Conservation (phyloP, 2,329 filamentous ascomycete genomes). For the Lasiodiplodia hormozganensis region DNA sequence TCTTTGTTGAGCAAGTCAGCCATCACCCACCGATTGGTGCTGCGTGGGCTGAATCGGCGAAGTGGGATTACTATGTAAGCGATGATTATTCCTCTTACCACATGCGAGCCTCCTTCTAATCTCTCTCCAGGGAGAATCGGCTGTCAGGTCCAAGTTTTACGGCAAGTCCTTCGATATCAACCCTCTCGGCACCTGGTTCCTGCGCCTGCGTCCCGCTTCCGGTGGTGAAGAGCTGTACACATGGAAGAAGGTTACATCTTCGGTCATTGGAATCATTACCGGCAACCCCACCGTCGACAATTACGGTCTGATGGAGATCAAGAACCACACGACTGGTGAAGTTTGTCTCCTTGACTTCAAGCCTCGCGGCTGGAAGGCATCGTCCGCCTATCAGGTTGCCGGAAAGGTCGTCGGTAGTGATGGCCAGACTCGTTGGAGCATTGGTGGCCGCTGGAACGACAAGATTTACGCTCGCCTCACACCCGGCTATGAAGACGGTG, state of each 20-base stretch:
- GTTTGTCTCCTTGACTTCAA: constrained; percentile 92
- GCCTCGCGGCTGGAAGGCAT: constrained; percentile 92
- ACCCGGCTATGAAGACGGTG: constrained; percentile 79
- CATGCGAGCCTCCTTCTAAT: not conserved
- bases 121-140: constrained; percentile 75
- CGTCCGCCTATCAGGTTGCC: constrained; percentile 84
- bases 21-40: constrained; percentile 96
- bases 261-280: constrained; percentile 97
- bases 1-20: constrained; percentile 98
- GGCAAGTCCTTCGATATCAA: constrained; percentile 98
- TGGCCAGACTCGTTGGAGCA: constrained; percentile 83
- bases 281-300: constrained; percentile 97
- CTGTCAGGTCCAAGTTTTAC: constrained; percentile 95
- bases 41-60: constrained; percentile 87
- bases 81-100: not conserved
- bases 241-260: constrained; percentile 98
- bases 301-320: constrained; percentile 95
- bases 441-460: constrained; percentile 96
- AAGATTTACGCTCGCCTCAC: constrained; percentile 94
- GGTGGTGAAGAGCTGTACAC: constrained; percentile 89
- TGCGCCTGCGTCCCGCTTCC: constrained; percentile 77
- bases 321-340: constrained; percentile 96
- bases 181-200: constrained; percentile 95
- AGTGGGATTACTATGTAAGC: constrained; percentile 87
- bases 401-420: constrained; percentile 83